Evolutionary conservation across 2,329 filamentous ascomycete species (phyloP).

Genomic region (Fusarium caatingaense): DNA sequence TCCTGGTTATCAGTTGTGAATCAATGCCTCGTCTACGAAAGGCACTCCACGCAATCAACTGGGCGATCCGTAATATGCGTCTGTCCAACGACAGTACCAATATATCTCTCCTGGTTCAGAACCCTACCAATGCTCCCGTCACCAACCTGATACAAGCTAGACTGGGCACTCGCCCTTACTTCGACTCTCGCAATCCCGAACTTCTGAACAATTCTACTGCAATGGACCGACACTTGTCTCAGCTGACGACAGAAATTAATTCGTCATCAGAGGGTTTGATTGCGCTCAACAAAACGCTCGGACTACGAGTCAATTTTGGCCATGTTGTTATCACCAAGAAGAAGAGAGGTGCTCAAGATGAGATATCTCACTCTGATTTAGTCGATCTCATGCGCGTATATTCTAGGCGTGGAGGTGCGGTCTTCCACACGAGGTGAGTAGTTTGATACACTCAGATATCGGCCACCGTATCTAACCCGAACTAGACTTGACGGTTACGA

Average conservation of each 20-base stretch:
- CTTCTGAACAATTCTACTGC: slow-evolving; percentile 11
- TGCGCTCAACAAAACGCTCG: slow-evolving; percentile 42
- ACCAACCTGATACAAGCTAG: slow-evolving; percentile 39
- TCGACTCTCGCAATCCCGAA: slow-evolving; percentile 6
- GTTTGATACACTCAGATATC: not conserved
- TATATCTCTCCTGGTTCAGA: slow-evolving; percentile 47
- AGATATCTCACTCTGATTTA: slow-evolving; percentile 44
- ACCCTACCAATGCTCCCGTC: slow-evolving; percentile 22
- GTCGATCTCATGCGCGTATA: slow-evolving; percentile 44
- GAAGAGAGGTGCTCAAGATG: slow-evolving; percentile 41
- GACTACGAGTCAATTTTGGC: slow-evolving; percentile 51
- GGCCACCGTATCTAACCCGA: slow-evolving; percentile 13
- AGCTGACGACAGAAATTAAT: slow-evolving; percentile 37
- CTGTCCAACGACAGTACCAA: slow-evolving; percentile 42
- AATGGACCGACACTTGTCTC: slow-evolving; percentile 33
- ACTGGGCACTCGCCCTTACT: slow-evolving; percentile 42
- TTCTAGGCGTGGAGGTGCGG: slow-evolving; percentile 47
- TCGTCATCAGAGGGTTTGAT: slow-evolving; percentile 43
- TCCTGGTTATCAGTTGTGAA: slow-evolving; percentile 45
- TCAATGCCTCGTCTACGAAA: slow-evolving; percentile 42
- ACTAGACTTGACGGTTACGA: slow-evolving; percentile 28
- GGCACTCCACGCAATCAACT: slow-evolving; percentile 48
- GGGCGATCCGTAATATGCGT: slow-evolving; percentile 50
- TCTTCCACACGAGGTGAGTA: slow-evolving; percentile 46
- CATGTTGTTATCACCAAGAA: slow-evolving; percentile 43